Percentiles rank a stretch among this genome's conserved stretches.
These are phyloP conservation scores for Beta corolliflora DNA, from an alignment of 179 eudicot genomes.

Conservation along the genomic window DNA sequence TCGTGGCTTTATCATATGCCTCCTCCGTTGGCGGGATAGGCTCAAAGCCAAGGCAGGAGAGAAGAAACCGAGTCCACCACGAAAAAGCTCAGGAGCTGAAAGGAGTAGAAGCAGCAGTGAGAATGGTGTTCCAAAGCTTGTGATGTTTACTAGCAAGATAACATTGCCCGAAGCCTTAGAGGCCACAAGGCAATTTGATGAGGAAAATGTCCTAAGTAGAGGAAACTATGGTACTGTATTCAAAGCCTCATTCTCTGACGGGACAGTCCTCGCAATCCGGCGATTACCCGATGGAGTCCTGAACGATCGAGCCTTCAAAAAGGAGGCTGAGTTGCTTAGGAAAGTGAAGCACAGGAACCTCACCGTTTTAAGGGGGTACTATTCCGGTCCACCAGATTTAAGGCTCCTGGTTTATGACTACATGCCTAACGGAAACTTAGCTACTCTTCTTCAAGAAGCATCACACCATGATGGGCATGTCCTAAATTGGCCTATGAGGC, in stretches of 20 bases:
- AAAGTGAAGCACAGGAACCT: constrained; percentile 61
- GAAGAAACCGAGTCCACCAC: constrained; percentile 57
- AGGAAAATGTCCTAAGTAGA: constrained; percentile 64
- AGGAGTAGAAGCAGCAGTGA: constrained; percentile 64
- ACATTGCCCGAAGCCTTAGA: constrained; percentile 62
- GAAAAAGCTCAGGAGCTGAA: constrained; percentile 46
- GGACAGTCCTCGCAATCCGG: constrained; percentile 62
- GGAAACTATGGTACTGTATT: constrained; percentile 52
- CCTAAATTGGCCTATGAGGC: constrained; percentile 81
- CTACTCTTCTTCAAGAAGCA: constrained; percentile 70
- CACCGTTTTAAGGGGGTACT: constrained; percentile 69
- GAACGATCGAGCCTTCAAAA: constrained; percentile 42
- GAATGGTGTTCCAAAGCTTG: constrained; percentile 61
- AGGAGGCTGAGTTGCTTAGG: constrained; percentile 63
- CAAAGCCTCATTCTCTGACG: constrained; percentile 61
- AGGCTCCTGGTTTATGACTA: constrained; percentile 60
- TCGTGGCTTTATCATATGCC: constrained; percentile 49
- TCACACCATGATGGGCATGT: constrained; percentile 80
- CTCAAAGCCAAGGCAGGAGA: constrained; percentile 42
- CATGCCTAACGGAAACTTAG: constrained; percentile 79
- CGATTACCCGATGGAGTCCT: constrained; percentile 47
- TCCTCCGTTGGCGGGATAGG: constrained; percentile 58
- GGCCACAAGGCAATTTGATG: constrained; percentile 73
- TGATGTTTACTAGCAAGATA: constrained; percentile 65
- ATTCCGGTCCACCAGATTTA: constrained; percentile 55